These are phyloP conservation scores for Carex pumila DNA, from an alignment of 176 grass and related monocot genomes.

Conservation along the genomic window DNA sequence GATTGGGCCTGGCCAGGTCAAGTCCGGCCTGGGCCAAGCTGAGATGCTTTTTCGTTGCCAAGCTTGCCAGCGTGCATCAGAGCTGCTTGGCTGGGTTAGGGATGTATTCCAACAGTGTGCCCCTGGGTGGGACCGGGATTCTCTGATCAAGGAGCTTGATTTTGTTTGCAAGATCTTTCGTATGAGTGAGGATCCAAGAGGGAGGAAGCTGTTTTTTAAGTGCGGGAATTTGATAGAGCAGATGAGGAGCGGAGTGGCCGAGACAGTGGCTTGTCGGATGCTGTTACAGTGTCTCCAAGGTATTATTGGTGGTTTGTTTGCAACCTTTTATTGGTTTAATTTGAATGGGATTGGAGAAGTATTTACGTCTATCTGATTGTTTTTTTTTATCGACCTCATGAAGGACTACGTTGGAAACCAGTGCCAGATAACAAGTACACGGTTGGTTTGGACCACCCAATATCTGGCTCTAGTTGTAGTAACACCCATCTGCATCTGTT, in stretches of 20 bases:
- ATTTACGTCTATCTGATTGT: background rate
- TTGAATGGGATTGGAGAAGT: background rate
- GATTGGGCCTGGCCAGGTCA: conserved; percentile 42
- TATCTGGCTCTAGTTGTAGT: background rate
- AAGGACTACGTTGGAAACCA: background rate
- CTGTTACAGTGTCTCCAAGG: conserved; percentile 67
- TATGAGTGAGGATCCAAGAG: conserved; percentile 61
- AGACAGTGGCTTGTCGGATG: conserved; percentile 49
- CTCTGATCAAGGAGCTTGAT: conserved; percentile 56
- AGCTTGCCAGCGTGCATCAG: conserved; percentile 71
- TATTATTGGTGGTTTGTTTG: conserved; percentile 11
- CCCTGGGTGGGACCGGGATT: conserved; percentile 51
- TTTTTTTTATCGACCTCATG: background rate
- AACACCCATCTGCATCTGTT: background rate
- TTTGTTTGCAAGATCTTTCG: conserved; percentile 79
- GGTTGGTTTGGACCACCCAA: background rate
- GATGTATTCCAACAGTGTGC: conserved; percentile 85
- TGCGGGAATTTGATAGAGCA: conserved; percentile 56
- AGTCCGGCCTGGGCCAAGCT: conserved; percentile 27
- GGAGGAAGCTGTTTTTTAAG: conserved; percentile 51
- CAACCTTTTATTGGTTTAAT: background rate
- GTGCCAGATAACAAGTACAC: background rate
- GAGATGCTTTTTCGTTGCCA: conserved; percentile 74
- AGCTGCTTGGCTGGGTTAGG: conserved; percentile 75
- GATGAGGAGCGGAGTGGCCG: conserved; percentile 36